Conservation (phyloP, 83 land plant species). For the Isoetes engelmannii region DNA sequence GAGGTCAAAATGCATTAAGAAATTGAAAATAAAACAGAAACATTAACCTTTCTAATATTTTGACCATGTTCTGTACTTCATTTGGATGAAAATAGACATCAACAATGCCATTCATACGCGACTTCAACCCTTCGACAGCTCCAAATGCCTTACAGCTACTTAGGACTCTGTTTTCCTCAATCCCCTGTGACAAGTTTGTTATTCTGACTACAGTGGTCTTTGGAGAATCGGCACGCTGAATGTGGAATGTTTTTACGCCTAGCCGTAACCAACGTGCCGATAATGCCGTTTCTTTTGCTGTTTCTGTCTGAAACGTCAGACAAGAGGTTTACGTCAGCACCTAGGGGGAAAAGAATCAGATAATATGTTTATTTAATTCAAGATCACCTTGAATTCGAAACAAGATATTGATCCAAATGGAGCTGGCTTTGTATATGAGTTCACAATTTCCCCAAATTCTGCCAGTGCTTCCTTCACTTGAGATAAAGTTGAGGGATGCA, state of each 20-base stretch:
- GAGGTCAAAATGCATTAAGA: constrained; percentile 1
- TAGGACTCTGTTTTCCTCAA: constrained; percentile 8
- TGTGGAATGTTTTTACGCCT: constrained; percentile 12
- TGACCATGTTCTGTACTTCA: constrained; percentile 24
- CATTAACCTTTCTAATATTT: constrained; percentile 28
- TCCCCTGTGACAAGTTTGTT: constrained; percentile 12
- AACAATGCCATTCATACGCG: constrained; percentile 18
- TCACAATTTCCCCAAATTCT: constrained; percentile 17
- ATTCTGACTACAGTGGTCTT: constrained; percentile 30
- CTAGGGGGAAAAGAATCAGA: neutral
- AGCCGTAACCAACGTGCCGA: constrained; percentile 15
- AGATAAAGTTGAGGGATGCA: constrained; percentile 9
- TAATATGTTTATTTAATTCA: neutral
- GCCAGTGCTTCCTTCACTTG: constrained; percentile 18
- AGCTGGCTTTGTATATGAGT: constrained; percentile 2
- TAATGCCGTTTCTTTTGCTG: constrained; percentile 24
- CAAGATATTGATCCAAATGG: constrained; percentile 9
- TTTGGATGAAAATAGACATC: constrained; percentile 28
- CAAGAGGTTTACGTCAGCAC: neutral
- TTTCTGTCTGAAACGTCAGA: constrained; percentile 19
- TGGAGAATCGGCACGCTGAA: constrained; percentile 17
- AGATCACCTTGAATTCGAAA: constrained; percentile 21
- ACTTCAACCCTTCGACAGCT: constrained; percentile 20
- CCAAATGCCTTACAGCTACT: constrained; percentile 20
- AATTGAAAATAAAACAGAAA: neutral